Evolutionary conservation across 163 green algal species (phyloP).

Genomic region (Scenedesmus sp.): DNA sequence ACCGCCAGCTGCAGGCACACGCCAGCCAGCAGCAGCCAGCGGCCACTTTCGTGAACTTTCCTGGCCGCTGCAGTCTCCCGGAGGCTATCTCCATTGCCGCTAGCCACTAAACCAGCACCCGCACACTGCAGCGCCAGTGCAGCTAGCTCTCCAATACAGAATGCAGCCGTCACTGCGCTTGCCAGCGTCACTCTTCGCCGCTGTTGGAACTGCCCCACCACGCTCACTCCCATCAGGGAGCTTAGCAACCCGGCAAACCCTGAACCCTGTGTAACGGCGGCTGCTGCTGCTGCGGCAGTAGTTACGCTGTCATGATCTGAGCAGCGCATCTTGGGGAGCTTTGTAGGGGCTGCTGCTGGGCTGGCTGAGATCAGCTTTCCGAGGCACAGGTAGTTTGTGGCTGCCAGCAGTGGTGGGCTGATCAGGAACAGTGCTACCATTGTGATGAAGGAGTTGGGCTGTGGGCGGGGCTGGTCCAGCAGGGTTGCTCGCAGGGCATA

Average conservation of each 20-base stretch:
- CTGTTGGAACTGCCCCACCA: neutral
- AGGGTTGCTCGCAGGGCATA: neutral
- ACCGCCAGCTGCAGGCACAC: neutral
- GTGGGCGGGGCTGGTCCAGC: neutral
- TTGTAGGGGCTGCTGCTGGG: neutral
- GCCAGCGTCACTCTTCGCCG: too few relatives aligned
- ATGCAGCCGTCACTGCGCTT: neutral
- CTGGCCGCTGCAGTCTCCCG: neutral
- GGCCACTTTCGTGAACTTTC: neutral
- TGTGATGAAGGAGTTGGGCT: neutral
- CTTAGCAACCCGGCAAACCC: neutral
- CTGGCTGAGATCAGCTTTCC: neutral
- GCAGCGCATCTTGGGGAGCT: neutral
- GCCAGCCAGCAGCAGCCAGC: neutral
- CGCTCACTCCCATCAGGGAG: neutral
- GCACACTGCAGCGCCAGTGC: neutral
- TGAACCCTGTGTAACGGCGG: neutral
- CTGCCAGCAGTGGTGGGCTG: neutral
- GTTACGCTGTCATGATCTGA: neutral
- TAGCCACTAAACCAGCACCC: neutral
- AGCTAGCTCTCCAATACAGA: neutral
- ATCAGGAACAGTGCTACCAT: neutral
- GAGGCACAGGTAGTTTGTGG: neutral
- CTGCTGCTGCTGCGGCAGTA: too few relatives aligned
- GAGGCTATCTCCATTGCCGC: neutral